Evolutionary conservation across 331 rosid species (phyloP).

Genomic region (Saraca asoca): DNA sequence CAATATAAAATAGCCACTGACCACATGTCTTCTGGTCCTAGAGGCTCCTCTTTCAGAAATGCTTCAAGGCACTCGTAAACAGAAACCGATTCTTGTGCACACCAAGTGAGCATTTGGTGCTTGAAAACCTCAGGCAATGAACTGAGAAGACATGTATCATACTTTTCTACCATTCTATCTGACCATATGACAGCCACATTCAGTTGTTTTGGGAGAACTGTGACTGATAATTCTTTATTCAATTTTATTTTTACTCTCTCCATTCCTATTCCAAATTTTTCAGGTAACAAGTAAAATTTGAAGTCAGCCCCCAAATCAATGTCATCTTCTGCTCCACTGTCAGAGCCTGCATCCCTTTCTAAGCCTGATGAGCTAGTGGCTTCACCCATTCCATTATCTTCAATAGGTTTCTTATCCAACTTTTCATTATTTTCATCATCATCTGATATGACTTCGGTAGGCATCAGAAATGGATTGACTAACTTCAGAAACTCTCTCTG

Average conservation of each 20-base stretch:
- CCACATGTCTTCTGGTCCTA: slow-evolving; percentile 94
- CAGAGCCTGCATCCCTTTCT: slow-evolving; percentile 49
- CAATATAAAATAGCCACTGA: slow-evolving; percentile 45
- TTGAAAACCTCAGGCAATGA: slow-evolving; percentile 66
- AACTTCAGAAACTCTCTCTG: slow-evolving; percentile 55
- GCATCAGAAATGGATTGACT: slow-evolving; percentile 56
- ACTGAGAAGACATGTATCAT: slow-evolving; percentile 48
- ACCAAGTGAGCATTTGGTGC: slow-evolving; percentile 36
- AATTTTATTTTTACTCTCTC: slow-evolving; percentile 39
- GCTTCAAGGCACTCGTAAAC: slow-evolving; percentile 83
- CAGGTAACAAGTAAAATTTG: slow-evolving; percentile 42
- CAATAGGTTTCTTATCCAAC: slow-evolving; percentile 40
- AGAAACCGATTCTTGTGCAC: slow-evolving; percentile 66
- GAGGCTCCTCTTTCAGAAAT: slow-evolving; percentile 84
- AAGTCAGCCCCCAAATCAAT: slow-evolving; percentile 50
- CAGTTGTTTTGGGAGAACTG: slow-evolving; percentile 28
- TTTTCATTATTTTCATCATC: slow-evolving; percentile 41
- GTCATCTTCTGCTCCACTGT: slow-evolving; percentile 46
- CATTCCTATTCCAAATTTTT: background rate
- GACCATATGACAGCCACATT: slow-evolving; percentile 68
- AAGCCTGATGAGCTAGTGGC: slow-evolving; percentile 40
- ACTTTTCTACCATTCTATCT: slow-evolving; percentile 52
- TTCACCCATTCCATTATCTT: slow-evolving; percentile 53
- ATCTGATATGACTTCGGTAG: slow-evolving; percentile 40
- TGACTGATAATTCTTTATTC: slow-evolving; percentile 43